These are phyloP conservation scores for Fusarium tanahbumbuense DNA, from an alignment of 2,329 filamentous ascomycete species.

Conservation along the genomic window DNA sequence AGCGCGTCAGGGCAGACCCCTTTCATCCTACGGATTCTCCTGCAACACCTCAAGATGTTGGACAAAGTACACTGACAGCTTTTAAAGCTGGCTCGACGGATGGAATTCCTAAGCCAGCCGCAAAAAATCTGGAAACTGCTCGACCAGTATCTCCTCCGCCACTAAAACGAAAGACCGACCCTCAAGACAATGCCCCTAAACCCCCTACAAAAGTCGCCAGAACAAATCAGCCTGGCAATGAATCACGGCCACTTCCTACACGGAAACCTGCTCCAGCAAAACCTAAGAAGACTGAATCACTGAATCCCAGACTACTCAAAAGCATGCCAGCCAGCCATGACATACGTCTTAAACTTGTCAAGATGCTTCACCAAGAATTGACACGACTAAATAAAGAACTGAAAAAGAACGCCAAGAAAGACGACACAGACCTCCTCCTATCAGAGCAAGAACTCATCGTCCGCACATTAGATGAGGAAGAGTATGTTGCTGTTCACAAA, in stretches of 20 bases:
- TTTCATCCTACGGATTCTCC: conserved; percentile 19
- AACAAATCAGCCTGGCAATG: conserved; percentile 12
- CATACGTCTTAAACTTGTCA: conserved; percentile 67
- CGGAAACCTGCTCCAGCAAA: conserved; percentile 35
- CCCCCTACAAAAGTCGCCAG: conserved; percentile 17
- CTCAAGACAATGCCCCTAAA: conserved; percentile 12
- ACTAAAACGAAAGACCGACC: conserved; percentile 43
- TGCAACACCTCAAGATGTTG: conserved; percentile 11
- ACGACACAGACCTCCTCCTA: conserved; percentile 65
- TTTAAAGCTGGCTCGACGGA: conserved; percentile 8
- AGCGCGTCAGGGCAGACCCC: conserved; percentile 47
- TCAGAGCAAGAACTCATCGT: conserved; percentile 75
- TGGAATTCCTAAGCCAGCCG: not conserved
- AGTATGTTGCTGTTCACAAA: conserved; percentile 75
- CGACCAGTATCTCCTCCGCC: conserved; percentile 52
- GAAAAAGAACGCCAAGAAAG: conserved; percentile 60
- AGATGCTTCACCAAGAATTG: conserved; percentile 73
- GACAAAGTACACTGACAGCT: conserved; percentile 13
- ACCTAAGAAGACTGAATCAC: conserved; percentile 58
- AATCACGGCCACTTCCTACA: conserved; percentile 31
- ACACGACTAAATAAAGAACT: conserved; percentile 74
- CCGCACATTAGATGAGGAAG: conserved; percentile 80
- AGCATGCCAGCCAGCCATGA: conserved; percentile 67
- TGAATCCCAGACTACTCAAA: conserved; percentile 76
- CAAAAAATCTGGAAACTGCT: conserved; percentile 39